phyloP scores from a whole-genome alignment of 2,329 filamentous ascomycete genomes.

The Hirsutella rhossiliensis region DNA sequence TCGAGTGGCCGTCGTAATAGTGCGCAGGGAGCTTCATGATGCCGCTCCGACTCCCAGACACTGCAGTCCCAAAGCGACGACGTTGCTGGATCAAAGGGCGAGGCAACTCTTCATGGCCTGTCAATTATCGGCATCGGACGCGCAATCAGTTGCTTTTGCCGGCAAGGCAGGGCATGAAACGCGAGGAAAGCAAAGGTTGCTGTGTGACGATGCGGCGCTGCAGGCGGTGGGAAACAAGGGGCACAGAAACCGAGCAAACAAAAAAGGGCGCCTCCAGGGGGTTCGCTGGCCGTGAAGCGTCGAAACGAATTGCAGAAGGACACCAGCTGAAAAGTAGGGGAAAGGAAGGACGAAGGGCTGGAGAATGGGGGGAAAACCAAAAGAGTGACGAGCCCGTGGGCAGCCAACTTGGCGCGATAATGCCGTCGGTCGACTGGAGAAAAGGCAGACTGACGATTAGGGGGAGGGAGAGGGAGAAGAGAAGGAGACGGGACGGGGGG shows the following conservation, averaged over 20 bases:
- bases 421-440: conserved; percentile 22
- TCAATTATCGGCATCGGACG: not conserved
- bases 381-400: conserved; percentile 47
- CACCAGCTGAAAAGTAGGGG: not conserved
- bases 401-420: conserved; percentile 26
- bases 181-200: not conserved
- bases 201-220: not conserved
- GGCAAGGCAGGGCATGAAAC: too few relatives aligned
- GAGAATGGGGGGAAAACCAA: conserved; percentile 18
- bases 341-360: conserved; percentile 27
- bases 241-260: not conserved
- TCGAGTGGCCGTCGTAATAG: not conserved
- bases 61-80: not conserved
- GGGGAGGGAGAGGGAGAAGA: conserved; percentile 10
- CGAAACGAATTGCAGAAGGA: not conserved
- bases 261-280: not conserved
- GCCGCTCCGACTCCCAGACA: too few relatives aligned
- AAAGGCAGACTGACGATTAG: conserved; percentile 19
- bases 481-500: not conserved
- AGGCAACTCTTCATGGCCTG: conserved; percentile 11
- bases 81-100: conserved; percentile 6
- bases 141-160: too few relatives aligned
- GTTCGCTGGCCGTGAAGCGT: not conserved
- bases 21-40: conserved; percentile 2
- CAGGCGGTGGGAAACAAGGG: not conserved